These are phyloP conservation scores for Verticillium zaregamsianum DNA, from an alignment of 2,329 filamentous ascomycete genomes.

Conservation along the genomic window DNA sequence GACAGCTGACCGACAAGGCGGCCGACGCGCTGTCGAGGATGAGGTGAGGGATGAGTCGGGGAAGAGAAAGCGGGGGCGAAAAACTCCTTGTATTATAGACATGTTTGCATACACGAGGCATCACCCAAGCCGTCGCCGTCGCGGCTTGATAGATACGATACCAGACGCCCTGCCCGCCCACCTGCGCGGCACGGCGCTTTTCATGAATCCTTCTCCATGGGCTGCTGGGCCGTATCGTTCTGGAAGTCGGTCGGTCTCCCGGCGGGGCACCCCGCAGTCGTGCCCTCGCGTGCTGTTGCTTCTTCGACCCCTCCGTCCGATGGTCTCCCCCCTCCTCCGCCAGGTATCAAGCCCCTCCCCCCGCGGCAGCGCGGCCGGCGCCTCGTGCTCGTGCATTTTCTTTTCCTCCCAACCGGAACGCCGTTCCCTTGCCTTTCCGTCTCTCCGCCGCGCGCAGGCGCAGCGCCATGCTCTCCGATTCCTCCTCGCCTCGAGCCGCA, in stretches of 20 bases:
- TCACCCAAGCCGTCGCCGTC: not conserved
- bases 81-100: not conserved
- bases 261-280: too few species aligned
- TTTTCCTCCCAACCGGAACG: conserved; percentile 10
- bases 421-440: conserved; percentile 1
- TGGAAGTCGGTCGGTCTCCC: too few species aligned
- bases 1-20: conserved; percentile 43
- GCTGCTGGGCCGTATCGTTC: not conserved
- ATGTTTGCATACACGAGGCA: not conserved
- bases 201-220: not conserved
- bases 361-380: not conserved
- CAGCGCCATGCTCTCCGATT: not conserved
- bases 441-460: not conserved
- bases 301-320: too few species aligned
- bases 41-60: conserved; percentile 29
- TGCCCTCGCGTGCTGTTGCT: too few species aligned
- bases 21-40: conserved; percentile 43
- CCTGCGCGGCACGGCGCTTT: not conserved
- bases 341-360: not conserved
- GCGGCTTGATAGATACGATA: not conserved
- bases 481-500: not conserved
- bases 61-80: not conserved
- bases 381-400: conserved; percentile 8
- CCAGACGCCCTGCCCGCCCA: not conserved
- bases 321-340: not conserved